phyloP scores from a whole-genome alignment of 2,329 filamentous ascomycete species.

The Teratosphaeria epicoccoides region DNA sequence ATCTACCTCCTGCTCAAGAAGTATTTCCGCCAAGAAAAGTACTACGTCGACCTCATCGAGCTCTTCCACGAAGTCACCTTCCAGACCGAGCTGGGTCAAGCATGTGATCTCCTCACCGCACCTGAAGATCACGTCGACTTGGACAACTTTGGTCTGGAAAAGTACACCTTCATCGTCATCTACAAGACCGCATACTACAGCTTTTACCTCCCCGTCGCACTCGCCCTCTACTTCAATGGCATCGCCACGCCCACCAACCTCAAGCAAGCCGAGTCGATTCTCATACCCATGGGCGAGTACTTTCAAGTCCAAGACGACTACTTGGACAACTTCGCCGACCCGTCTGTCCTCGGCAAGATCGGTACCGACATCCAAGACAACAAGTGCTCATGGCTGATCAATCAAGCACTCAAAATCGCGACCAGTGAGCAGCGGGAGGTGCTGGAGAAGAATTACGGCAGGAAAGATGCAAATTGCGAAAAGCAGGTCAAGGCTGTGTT shows the following conservation, averaged over 20 bases:
- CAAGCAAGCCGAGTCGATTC: constrained; percentile 76
- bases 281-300: constrained; percentile 96
- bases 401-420: constrained; percentile 74
- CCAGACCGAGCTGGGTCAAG: constrained; percentile 92
- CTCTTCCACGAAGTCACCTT: constrained; percentile 90
- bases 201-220: constrained; percentile 93
- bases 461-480: constrained; percentile 77
- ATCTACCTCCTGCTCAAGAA: constrained; percentile 92
- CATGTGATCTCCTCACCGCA: constrained; percentile 88
- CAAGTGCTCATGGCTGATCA: constrained; percentile 98
- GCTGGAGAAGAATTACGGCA: constrained; percentile 87
- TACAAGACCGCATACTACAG: constrained; percentile 99
- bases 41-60: constrained; percentile 86
- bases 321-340: constrained; percentile 92
- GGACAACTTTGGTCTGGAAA: constrained; percentile 87
- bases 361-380: constrained; percentile 99
- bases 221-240: constrained; percentile 76
- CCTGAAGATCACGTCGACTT: constrained; percentile 90
- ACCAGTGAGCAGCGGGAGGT: constrained; percentile 77
- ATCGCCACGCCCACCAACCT: constrained; percentile 82
- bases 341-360: constrained; percentile 91
- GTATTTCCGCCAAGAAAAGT: constrained; percentile 77
- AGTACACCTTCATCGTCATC: constrained; percentile 96
- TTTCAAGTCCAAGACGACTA: constrained; percentile 99
- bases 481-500: constrained; percentile 80